Conservation (phyloP, 2,329 filamentous ascomycete species). For the Colletotrichum costaricense region DNA sequence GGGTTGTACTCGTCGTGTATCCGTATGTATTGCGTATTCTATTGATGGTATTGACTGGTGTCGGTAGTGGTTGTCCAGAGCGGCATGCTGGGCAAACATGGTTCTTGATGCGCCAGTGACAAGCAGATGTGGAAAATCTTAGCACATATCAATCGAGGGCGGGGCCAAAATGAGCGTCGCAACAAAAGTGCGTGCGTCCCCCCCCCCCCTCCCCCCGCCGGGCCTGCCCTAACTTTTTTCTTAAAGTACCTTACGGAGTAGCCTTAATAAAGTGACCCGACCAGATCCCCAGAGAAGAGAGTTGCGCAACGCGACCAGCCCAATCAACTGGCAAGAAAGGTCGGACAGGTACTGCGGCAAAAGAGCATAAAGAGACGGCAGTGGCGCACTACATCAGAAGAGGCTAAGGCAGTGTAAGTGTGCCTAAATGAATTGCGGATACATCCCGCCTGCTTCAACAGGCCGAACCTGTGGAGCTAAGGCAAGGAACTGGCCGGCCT, state of each 20-base stretch:
- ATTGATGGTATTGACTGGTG: not conserved
- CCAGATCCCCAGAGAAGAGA: not conserved
- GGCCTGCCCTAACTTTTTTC: not conserved
- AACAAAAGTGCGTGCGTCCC: slow-evolving; percentile 4
- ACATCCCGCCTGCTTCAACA: not conserved
- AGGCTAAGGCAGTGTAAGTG: not conserved
- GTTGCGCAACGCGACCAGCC: not conserved
- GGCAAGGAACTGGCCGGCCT: not conserved
- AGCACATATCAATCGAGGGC: not conserved
- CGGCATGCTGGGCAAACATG: slow-evolving; percentile 4
- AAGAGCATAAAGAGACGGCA: not conserved
- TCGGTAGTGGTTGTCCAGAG: not conserved
- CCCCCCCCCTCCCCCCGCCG: not conserved
- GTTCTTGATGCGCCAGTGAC: not conserved
- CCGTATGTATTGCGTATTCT: not conserved
- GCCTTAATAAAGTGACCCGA: no score
- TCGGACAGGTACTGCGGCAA: not conserved
- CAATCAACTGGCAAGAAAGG: not conserved
- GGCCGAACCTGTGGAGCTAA: not conserved
- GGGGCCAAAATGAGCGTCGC: not conserved
- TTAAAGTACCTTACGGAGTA: no score
- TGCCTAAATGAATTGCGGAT: not conserved
- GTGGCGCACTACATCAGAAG: not conserved
- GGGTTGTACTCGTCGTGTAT: not conserved
- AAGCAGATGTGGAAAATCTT: not conserved